These are phyloP conservation scores for Cytospora mali DNA, from an alignment of 2,329 filamentous ascomycete species.

Conservation along the genomic window DNA sequence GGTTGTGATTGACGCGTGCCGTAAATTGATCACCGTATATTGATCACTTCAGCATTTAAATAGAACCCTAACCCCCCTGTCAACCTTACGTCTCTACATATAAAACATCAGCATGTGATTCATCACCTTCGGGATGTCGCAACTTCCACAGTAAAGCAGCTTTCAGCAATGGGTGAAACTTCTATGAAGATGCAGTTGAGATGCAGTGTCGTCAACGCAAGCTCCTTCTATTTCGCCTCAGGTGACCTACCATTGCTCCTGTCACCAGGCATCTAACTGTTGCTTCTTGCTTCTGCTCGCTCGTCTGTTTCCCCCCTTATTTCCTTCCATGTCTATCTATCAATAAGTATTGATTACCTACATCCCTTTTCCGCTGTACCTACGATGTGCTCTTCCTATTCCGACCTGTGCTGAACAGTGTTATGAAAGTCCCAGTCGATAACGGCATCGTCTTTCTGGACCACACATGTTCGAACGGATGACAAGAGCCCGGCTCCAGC, in stretches of 20 bases:
- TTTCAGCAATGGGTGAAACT: not conserved
- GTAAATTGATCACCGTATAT: not conserved
- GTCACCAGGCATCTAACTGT: not conserved
- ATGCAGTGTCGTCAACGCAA: too few species aligned
- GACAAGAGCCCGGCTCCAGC: not conserved
- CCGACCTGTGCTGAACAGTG: slow-evolving; percentile 21
- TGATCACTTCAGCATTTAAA: not conserved
- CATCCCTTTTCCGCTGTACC: slow-evolving; percentile 4
- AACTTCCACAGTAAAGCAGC: not conserved
- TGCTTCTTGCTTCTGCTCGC: slow-evolving; percentile 8
- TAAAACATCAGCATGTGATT: too few species aligned
- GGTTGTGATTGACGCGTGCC: not conserved
- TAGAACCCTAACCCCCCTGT: not conserved
- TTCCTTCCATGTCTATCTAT: not conserved
- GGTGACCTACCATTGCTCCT: not conserved
- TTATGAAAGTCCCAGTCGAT: slow-evolving; percentile 18
- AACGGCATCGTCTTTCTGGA: slow-evolving; percentile 9
- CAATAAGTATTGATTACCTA: slow-evolving; percentile 1
- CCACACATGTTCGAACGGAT: slow-evolving; percentile 9
- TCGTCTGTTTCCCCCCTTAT: slow-evolving; percentile 5
- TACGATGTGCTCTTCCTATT: slow-evolving; percentile 22
- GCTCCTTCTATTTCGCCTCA: too few species aligned
- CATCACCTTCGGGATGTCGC: too few species aligned
- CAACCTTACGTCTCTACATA: too few species aligned
- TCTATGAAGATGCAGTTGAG: too few species aligned